These are phyloP conservation scores for Elaeis guineensis DNA, from an alignment of 176 grass and related monocot species.

Conservation along the genomic window DNA sequence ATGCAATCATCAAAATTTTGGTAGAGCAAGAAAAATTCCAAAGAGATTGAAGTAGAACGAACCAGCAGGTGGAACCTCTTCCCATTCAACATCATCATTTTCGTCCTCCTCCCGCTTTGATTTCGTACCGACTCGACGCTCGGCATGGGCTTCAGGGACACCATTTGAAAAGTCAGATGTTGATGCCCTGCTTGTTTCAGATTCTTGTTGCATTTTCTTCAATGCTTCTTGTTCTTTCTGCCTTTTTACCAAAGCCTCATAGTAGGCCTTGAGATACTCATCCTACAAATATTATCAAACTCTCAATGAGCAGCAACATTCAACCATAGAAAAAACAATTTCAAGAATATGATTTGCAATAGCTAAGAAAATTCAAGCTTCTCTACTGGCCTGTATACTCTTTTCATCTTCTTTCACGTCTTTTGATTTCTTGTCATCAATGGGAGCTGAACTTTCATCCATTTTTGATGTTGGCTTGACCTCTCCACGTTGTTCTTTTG, in stretches of 20 bases:
- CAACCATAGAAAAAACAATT: background rate
- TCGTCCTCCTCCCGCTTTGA: constrained; percentile 58
- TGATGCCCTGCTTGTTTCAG: constrained; percentile 10
- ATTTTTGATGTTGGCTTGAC: constrained; percentile 23
- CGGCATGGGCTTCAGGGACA: constrained; percentile 27
- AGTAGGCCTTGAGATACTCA: constrained; percentile 86
- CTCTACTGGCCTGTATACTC: constrained; percentile 47
- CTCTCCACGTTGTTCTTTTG: constrained; percentile 90
- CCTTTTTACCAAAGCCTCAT: constrained; percentile 57
- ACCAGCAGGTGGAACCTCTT: constrained; percentile 54
- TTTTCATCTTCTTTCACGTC: constrained; percentile 61
- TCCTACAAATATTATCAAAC: constrained; percentile 38
- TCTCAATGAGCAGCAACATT: constrained; percentile 3
- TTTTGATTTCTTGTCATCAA: constrained; percentile 58
- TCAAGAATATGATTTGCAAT: background rate
- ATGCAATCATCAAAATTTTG: constrained; percentile 10
- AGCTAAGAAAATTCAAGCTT: background rate
- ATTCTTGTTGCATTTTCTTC: constrained; percentile 35
- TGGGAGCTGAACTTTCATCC: constrained; percentile 28
- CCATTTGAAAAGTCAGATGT: constrained; percentile 18
- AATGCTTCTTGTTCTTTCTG: constrained; percentile 44
- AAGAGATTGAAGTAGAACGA: too few species aligned
- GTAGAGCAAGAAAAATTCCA: too few species aligned
- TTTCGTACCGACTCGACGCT: constrained; percentile 74
- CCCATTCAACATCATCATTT: constrained; percentile 66